These are phyloP conservation scores for Nemania diffusa DNA, from an alignment of 2,329 filamentous ascomycete genomes.

Conservation along the genomic window DNA sequence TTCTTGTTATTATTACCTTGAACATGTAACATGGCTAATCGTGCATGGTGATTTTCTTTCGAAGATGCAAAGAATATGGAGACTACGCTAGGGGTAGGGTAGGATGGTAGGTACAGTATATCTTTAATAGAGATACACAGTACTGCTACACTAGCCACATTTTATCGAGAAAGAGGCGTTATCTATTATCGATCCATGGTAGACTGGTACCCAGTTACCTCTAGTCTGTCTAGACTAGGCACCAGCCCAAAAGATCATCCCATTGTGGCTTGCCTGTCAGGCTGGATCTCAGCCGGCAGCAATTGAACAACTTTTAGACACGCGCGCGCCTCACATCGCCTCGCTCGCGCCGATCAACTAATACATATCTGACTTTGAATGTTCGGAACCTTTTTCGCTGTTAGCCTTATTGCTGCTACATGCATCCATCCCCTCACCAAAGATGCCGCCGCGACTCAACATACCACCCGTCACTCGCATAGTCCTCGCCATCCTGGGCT, in stretches of 20 bases:
- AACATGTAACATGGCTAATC: background rate
- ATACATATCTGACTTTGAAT: slow-evolving; percentile 17
- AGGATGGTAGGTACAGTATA: background rate
- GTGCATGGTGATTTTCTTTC: background rate
- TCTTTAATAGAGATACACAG: background rate
- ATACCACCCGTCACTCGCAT: slow-evolving; percentile 90
- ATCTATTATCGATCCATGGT: no score
- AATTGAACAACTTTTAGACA: slow-evolving; percentile 10
- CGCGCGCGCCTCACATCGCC: slow-evolving; percentile 18
- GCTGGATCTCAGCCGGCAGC: slow-evolving; percentile 24
- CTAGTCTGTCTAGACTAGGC: no score
- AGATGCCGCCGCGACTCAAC: slow-evolving; percentile 85
- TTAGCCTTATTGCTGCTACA: slow-evolving; percentile 30
- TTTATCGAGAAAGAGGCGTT: background rate
- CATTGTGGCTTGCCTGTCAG: slow-evolving; percentile 29
- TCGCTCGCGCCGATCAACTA: slow-evolving; percentile 23
- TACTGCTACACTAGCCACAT: slow-evolving; percentile 17
- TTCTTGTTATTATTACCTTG: background rate
- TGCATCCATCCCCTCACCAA: slow-evolving; percentile 42
- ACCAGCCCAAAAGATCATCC: background rate
- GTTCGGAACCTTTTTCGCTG: slow-evolving; percentile 18
- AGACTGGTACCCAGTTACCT: no score
- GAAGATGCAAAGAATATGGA: background rate
- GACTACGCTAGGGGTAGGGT: background rate
- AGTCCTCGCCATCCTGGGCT: slow-evolving; percentile 77